Base-by-base conservation (phyloP, 441 rosid genomes). In the Lagerstroemia fauriei region DNA sequence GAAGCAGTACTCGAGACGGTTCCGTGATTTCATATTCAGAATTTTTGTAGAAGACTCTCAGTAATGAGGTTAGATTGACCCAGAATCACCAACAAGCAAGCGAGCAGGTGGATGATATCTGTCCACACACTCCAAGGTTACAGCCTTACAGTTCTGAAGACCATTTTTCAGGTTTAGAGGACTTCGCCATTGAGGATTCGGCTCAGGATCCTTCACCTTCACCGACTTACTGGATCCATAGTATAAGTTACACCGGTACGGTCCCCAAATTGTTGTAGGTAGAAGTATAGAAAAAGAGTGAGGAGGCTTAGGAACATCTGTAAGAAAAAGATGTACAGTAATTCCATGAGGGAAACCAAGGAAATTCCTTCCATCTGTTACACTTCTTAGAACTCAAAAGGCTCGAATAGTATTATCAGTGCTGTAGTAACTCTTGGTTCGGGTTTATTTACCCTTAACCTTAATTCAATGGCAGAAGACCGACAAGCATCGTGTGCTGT, bases 1-100 rank as follows among this genome's bases (percentile, higher is more conserved):
- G 78, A 82, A 72, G 77, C 84, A 82, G 51, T 82, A 82, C 77
- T 82, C 81, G n/a, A 82, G 63, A 38, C 84, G 84, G 59, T 82
- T 82, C 71, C 81, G 84, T 17, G 84, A 82, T 71, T 82, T 82
- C 53, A 71, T 82, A 22, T 71, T 68, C 47, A 77, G 84, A 78
- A 59, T 82, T 57, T 82, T 82, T 48, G 70, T 82, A 70, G 81
- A 82, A 29, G 84, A 82, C 78, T 70, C 57, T n/a, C 63, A 51
- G 48, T 27, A 6, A 7, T 6, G 65, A 81, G 53, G 68, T 63
- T 81, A 63, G 84, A 32, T 61, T n/a, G 65, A 41, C 7, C 74
- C 31, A 22, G 34, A 65, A 24, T 57, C 53, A 65, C 38, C 38
- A 47, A 56, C 14, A 38, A 50, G 24, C 59, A 53, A 73, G 66